A percentile compares a stretch with the other conserved stretches of the same genome.
phyloP scores from a whole-genome alignment of 208 protist genomes.

The Spongospora subterranea region DNA sequence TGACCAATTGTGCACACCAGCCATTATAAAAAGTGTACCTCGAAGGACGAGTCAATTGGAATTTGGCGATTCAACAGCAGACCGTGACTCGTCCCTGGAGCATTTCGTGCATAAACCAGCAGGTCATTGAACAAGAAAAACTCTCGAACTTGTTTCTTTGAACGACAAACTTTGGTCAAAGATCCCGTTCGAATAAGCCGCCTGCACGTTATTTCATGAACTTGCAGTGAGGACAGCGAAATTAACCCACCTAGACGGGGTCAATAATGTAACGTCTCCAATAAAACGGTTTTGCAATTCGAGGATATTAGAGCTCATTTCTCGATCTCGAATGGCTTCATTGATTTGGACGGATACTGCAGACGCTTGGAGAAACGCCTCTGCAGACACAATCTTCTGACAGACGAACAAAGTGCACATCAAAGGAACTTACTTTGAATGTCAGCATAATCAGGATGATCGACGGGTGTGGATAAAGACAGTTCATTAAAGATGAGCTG shows the following conservation, averaged over 20 bases:
- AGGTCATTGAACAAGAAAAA: conserved; percentile 48
- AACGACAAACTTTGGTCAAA: conserved; percentile 39
- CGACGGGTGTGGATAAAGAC: background rate
- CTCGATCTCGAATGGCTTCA: conserved; percentile 14
- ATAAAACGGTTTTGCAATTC: conserved; percentile 28
- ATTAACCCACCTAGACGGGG: background rate
- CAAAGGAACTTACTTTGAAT: background rate
- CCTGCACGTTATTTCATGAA: background rate
- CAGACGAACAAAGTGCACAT: background rate
- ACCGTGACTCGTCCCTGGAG: background rate
- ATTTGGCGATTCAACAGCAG: conserved; percentile 30
- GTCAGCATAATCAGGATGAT: background rate
- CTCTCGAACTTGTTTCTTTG: background rate
- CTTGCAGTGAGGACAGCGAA: background rate
- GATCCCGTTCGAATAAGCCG: conserved; percentile 1
- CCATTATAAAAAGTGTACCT: background rate
- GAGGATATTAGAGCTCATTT: conserved; percentile 2
- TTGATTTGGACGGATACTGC: background rate
- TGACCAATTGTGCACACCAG: background rate
- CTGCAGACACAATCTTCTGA: background rate
- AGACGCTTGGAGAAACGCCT: background rate
- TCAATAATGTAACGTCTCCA: background rate
- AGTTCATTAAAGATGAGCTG: background rate
- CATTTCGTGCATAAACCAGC: conserved; percentile 22
- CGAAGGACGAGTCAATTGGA: conserved; percentile 6